A percentile compares a stretch with the other conserved stretches of the same genome.
phyloP scores from a whole-genome alignment of 2,329 filamentous ascomycete species.

The Hypocrella siamensis region DNA sequence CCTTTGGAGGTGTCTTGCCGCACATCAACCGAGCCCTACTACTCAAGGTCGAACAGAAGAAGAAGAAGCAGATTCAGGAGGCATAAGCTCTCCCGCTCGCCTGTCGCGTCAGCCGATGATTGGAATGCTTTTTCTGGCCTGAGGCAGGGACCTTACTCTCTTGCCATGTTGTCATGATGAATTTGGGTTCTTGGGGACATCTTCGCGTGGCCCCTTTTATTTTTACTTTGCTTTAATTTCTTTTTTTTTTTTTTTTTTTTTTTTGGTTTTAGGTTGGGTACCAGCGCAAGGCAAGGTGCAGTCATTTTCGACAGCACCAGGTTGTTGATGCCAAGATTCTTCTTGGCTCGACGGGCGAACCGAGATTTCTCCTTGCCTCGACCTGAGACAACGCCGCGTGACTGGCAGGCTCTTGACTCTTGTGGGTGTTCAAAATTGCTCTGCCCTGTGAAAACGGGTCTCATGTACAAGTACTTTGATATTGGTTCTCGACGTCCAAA shows the following conservation, averaged over 20 bases:
- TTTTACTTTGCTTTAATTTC: slow-evolving; percentile 1
- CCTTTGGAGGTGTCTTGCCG: slow-evolving; percentile 93
- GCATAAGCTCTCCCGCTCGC: slow-evolving; percentile 14
- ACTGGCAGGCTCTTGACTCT: too few relatives aligned
- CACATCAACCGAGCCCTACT: slow-evolving; percentile 97
- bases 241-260: slow-evolving; percentile 1
- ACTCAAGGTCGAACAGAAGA: slow-evolving; percentile 95
- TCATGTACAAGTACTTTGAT: slow-evolving; percentile 4
- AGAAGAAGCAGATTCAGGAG: slow-evolving; percentile 62
- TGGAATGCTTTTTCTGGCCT: neutral
- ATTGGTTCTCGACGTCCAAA: neutral
- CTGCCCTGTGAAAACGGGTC: neutral
- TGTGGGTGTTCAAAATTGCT: too few relatives aligned
- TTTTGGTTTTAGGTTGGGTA: neutral
- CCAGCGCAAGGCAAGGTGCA: neutral
- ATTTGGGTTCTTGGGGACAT: too few relatives aligned
- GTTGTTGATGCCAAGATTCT: too few relatives aligned
- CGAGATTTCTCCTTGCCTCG: neutral
- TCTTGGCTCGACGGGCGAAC: neutral
- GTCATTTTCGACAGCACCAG: neutral
- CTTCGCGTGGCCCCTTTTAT: neutral
- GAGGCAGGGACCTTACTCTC: too few relatives aligned
- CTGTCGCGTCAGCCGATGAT: too few relatives aligned
- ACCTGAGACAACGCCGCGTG: too few relatives aligned
- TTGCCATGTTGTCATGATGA: too few relatives aligned